These are phyloP conservation scores for Boletus subcaerulescens DNA, from an alignment of 768 basidiomycete genomes.

Conservation along the genomic window DNA sequence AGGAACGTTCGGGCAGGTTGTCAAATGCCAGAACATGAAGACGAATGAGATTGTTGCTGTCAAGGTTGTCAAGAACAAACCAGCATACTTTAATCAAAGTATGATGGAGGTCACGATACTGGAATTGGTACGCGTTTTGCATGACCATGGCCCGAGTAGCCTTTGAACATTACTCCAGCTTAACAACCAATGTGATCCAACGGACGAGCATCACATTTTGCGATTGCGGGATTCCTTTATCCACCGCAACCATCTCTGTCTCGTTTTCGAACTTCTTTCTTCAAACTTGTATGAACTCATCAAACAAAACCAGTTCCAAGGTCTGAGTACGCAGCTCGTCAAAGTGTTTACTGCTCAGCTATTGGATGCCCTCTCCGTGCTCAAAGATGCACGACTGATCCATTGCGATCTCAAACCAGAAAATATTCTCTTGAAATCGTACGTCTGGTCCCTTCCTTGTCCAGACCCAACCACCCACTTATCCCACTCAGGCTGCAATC, in stretches of 20 bases:
- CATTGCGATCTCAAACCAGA: constrained; percentile 99
- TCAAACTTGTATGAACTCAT: constrained; percentile 99
- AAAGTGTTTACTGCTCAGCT: constrained; percentile 98
- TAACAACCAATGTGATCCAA: constrained; percentile 90
- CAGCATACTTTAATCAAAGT: constrained; percentile 98
- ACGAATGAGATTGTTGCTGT: constrained; percentile 98
- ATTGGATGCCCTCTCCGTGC: constrained; percentile 84
- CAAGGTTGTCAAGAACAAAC: constrained; percentile 99
- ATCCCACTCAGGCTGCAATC: constrained; percentile 71
- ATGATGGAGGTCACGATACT: constrained; percentile 99
- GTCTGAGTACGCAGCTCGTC: constrained; percentile 92
- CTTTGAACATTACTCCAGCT: constrained; percentile 49
- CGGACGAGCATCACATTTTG: constrained; percentile 95
- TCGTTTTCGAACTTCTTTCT: constrained; percentile 95
- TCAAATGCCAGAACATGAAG: constrained; percentile 99
- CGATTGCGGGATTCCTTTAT: constrained; percentile 95
- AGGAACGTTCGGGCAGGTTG: constrained; percentile 98
- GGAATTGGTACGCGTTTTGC: constrained; percentile 71
- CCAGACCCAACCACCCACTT: neutral
- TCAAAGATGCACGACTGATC: constrained; percentile 94
- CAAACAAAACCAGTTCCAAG: constrained; percentile 99
- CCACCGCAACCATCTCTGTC: constrained; percentile 92
- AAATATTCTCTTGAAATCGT: constrained; percentile 97
- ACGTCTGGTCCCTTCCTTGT: constrained; percentile 17
- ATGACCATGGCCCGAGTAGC: neutral